Conservation (phyloP, 306 rosid species). For the Coriaria nepalensis region DNA sequence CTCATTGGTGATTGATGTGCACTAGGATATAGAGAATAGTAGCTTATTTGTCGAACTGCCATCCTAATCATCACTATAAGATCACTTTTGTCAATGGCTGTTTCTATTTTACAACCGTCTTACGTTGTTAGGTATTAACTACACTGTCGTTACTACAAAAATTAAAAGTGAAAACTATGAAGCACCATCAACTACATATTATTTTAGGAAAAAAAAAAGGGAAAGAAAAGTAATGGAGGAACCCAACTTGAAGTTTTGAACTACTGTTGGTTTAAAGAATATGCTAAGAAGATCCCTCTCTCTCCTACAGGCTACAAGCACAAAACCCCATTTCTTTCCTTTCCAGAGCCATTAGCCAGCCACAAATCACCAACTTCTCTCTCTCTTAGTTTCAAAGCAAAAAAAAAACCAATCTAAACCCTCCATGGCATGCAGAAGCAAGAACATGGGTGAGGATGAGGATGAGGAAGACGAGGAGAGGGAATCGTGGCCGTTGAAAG, state of each 20-base stretch:
- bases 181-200: too few species aligned
- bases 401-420: not conserved
- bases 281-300: constrained; percentile 15
- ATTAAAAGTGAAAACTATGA: too few species aligned
- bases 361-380: not conserved
- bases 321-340: constrained; percentile 4
- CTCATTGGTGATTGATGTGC: too few species aligned
- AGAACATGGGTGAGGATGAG: not conserved
- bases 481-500: not conserved
- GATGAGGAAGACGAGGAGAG: not conserved
- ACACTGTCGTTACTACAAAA: too few species aligned
- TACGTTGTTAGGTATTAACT: too few species aligned
- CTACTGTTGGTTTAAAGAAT: constrained; percentile 15
- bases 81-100: too few species aligned
- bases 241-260: not conserved
- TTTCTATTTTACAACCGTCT: too few species aligned
- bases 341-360: not conserved
- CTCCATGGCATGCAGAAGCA: not conserved
- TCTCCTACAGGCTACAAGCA: constrained; percentile 7
- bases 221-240: too few species aligned
- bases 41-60: too few species aligned
- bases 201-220: too few species aligned
- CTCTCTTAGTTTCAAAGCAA: not conserved
- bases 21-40: too few species aligned
- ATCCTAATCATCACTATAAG: too few species aligned